Percentiles rank a stretch among this genome's conserved stretches.
Evolutionary conservation across 768 basidiomycete genomes (phyloP).

Genomic region (Arthromyces matolae): DNA sequence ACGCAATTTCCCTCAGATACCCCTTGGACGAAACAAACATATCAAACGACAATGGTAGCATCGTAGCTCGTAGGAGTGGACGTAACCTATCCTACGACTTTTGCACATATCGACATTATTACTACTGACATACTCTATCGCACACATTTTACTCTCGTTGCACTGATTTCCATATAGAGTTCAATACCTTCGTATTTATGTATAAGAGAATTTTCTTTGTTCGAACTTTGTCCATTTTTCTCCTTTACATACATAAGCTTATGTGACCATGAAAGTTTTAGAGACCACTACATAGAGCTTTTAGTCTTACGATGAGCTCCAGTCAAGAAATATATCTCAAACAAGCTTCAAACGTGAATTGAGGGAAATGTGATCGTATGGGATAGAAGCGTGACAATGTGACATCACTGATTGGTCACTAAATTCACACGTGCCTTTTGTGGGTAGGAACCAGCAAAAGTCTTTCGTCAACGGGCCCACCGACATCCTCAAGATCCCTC

Average conservation of each 20-base stretch:
- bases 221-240: neutral
- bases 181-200: conserved; percentile 10
- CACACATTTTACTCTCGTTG: conserved; percentile 10
- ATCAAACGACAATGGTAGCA: conserved; percentile 10
- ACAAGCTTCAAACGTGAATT: no score
- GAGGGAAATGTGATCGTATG: neutral
- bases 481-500: conserved; percentile 44
- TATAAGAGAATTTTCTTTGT: neutral
- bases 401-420: conserved; percentile 11
- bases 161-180: conserved; percentile 12
- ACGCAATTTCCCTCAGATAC: conserved; percentile 14
- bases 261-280: no score
- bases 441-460: conserved; percentile 28
- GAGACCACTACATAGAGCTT: no score
- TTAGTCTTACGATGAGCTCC: no score
- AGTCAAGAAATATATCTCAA: no score
- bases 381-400: neutral
- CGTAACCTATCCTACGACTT: conserved; percentile 9
- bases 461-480: conserved; percentile 39
- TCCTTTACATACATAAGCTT: no score
- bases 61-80: conserved; percentile 9
- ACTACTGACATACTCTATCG: conserved; percentile 13
- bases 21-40: conserved; percentile 13
- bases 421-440: conserved; percentile 34
- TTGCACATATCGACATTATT: conserved; percentile 10